Evolutionary conservation across 2,329 filamentous ascomycete genomes (phyloP), one percentile per base, ranked within the genome.

Genomic region (Penicillium thymicola): DNA sequence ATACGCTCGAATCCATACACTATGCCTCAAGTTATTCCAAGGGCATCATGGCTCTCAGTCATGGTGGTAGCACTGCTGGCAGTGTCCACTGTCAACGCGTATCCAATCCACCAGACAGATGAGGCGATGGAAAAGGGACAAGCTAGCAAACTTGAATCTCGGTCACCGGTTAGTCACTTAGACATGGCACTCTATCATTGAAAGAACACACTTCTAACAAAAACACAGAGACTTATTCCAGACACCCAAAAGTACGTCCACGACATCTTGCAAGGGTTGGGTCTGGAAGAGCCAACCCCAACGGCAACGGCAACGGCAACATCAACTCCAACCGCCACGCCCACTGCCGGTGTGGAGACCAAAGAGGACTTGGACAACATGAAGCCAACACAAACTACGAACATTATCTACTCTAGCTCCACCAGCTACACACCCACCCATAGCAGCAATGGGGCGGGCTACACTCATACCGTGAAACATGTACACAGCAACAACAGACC

Each of bases 191-290:
- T 44, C 16, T 5, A 5, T 27, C 4, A 16, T 2, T 11, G 1
- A 32, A 30, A 13, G 21, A 4, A 23, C 5, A 42, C 4, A 16
- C 27, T 32, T 1, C 56, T 64, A 54, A 65, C 18, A 25, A 0
- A 18, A 13, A 0, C 1, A 36, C 34, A 70, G 66, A 60, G 67
- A 54, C 46, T 67, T 8, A 65, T 69, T 36, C 65, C 68, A 16
- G 54, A 61, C 25, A 62, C 57, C 10, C 27, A 59, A 7, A 13
- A 59, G 4, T 59, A 69, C 27, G 28, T 70, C 1, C 7, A 44
- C 37, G 16, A 52, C 2, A 11, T 69, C 21, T 43, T 70, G 3
- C 37, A 58, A 34, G 38, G 52, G 7, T 23, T 70, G 4, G 67
- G 66, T 7, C 36, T 69, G 3, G 10, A 21, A 8, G 28, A 51